A percentile compares a stretch with the other conserved stretches of the same genome.
phyloP scores from a whole-genome alignment of 495 filamentous ascomycete species.

The Penicillium canescens region DNA sequence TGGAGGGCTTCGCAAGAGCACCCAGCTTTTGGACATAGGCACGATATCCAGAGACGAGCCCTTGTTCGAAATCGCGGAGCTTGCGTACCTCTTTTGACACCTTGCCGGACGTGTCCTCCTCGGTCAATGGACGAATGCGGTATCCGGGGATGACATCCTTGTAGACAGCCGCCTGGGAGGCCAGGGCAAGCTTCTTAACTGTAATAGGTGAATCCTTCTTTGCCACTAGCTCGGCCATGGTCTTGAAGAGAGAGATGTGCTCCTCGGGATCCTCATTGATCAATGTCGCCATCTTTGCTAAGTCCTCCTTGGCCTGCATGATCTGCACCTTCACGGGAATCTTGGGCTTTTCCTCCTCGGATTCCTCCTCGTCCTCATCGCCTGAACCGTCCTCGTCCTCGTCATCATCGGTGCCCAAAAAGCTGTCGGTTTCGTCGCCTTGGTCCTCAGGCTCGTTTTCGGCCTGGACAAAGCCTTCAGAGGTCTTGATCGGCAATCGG shows the following conservation, averaged over 20 bases:
- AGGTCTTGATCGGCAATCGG: constrained; percentile 81
- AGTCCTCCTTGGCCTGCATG: constrained; percentile 83
- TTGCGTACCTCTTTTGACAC: constrained; percentile 89
- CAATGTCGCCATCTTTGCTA: constrained; percentile 75
- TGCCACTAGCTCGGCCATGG: constrained; percentile 71
- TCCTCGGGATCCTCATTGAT: constrained; percentile 95
- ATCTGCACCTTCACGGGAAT: constrained; percentile 77
- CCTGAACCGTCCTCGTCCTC: constrained; percentile 34
- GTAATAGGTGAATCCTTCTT: constrained; percentile 55
- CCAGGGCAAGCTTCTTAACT: constrained; percentile 80
- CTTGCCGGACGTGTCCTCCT: constrained; percentile 71
- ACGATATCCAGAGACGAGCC: constrained; percentile 78
- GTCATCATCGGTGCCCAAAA: constrained; percentile 50
- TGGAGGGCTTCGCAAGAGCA: constrained; percentile 56
- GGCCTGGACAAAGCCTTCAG: constrained; percentile 68
- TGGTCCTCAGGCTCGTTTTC: constrained; percentile 45
- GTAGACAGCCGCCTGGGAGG: constrained; percentile 85
- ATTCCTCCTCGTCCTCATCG: constrained; percentile 54
- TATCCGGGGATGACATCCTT: constrained; percentile 97
- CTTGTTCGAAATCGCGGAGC: constrained; percentile 78
- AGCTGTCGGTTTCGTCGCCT: constrained; percentile 52
- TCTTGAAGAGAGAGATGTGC: constrained; percentile 74
- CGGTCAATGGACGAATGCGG: constrained; percentile 78
- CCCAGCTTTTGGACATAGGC: constrained; percentile 74
- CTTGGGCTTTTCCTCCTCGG: constrained; percentile 55